phyloP scores from a whole-genome alignment of 768 basidiomycete genomes.

The Agrocybe chaxingu region DNA sequence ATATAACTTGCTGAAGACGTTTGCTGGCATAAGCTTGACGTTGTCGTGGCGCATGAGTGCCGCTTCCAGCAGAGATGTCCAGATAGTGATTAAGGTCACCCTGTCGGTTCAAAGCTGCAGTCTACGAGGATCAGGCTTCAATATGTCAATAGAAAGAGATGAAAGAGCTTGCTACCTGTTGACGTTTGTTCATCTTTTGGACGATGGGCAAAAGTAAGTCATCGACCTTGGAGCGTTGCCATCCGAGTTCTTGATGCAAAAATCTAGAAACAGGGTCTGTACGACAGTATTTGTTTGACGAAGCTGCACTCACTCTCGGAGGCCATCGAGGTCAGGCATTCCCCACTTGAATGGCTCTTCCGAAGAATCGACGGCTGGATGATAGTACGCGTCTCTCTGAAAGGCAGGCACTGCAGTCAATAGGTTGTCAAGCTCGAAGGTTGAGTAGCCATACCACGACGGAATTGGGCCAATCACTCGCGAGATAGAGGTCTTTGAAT shows the following conservation, averaged over 20 bases:
- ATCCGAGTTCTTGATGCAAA: slow-evolving; percentile 74
- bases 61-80: slow-evolving; percentile 63
- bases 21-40: slow-evolving; percentile 84
- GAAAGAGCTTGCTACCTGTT: slow-evolving; percentile 44
- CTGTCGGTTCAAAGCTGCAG: slow-evolving; percentile 69
- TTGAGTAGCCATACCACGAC: slow-evolving; percentile 62
- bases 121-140: slow-evolving; percentile 28
- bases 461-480: slow-evolving; percentile 89
- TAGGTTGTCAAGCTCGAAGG: not conserved
- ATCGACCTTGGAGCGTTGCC: slow-evolving; percentile 81
- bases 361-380: slow-evolving; percentile 86
- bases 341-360: slow-evolving; percentile 97
- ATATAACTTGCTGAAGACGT: slow-evolving; percentile 82
- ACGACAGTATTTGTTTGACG: not conserved
- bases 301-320: slow-evolving; percentile 60
- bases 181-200: slow-evolving; percentile 80
- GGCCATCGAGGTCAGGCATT: slow-evolving; percentile 90
- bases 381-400: slow-evolving; percentile 90
- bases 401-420: slow-evolving; percentile 1
- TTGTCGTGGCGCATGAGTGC: slow-evolving; percentile 71
- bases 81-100: slow-evolving; percentile 75
- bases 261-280: slow-evolving; percentile 41
- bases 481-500: slow-evolving; percentile 78
- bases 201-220: slow-evolving; percentile 91
- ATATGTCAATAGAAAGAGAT: not conserved